Percentiles rank a stretch among this genome's conserved stretches.
Evolutionary conservation across 352 stramenopile species (phyloP).

Genomic region (Phytophthora citrophthora): DNA sequence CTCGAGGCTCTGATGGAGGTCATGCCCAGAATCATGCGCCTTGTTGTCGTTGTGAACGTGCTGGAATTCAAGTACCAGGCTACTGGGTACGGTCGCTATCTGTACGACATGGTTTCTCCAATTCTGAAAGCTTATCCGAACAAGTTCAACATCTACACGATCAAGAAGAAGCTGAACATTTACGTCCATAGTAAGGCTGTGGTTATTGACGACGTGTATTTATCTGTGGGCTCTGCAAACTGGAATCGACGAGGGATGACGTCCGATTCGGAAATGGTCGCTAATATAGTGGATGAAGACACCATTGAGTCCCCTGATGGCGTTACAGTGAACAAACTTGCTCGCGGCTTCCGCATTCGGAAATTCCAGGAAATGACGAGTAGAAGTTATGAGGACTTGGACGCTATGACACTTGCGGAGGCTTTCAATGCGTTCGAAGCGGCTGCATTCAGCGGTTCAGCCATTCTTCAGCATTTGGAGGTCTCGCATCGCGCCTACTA

Average conservation of each 20-base stretch:
- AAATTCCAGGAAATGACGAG: slow-evolving; percentile 70
- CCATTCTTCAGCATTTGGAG: slow-evolving; percentile 35
- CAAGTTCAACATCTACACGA: slow-evolving; percentile 42
- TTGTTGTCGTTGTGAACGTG: slow-evolving; percentile 53
- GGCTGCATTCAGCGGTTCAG: slow-evolving; percentile 21
- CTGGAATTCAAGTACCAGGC: slow-evolving; percentile 29
- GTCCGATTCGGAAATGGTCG: slow-evolving; percentile 58
- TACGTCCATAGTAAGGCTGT: slow-evolving; percentile 65
- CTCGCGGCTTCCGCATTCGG: slow-evolving; percentile 56
- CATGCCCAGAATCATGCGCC: slow-evolving; percentile 45
- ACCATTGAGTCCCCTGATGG: slow-evolving; percentile 26
- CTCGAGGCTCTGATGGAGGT: slow-evolving; percentile 50
- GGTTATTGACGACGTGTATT: slow-evolving; percentile 67
- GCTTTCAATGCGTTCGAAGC: slow-evolving; percentile 40
- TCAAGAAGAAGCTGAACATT: slow-evolving; percentile 39
- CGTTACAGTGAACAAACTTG: slow-evolving; percentile 41
- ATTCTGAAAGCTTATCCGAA: slow-evolving; percentile 38
- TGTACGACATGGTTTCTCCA: slow-evolving; percentile 58
- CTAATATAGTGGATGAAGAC: slow-evolving; percentile 54
- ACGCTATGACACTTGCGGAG: slow-evolving; percentile 48
- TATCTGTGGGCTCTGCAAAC: slow-evolving; percentile 61
- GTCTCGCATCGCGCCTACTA: slow-evolving; percentile 6
- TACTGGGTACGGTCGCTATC: slow-evolving; percentile 48
- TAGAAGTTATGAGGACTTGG: slow-evolving; percentile 40
- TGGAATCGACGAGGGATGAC: slow-evolving; percentile 57